Evolutionary conservation across 1,139 yeast species (phyloP).

Genomic region (Pichia norvegensis): DNA sequence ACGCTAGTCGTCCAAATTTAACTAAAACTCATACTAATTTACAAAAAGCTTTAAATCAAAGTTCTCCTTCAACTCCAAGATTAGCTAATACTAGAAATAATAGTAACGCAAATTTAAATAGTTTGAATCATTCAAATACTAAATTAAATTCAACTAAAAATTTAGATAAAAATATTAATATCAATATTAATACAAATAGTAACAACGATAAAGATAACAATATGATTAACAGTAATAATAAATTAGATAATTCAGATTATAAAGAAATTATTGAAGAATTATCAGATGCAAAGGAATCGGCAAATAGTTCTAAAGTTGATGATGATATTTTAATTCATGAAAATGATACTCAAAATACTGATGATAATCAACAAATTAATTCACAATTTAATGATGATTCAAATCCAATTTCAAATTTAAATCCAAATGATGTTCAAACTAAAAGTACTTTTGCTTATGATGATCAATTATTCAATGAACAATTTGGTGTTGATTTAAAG

Average conservation of each 20-base stretch:
- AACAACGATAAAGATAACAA: not conserved
- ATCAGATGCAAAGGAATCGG: conserved; percentile 26
- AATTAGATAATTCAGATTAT: conserved; percentile 2
- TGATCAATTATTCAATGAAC: conserved; percentile 29
- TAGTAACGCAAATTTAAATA: not conserved
- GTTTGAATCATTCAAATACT: not conserved
- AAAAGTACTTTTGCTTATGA: conserved; percentile 2
- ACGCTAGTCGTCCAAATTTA: conserved; percentile 18
- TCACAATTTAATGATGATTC: not conserved
- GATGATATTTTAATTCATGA: conserved; percentile 20
- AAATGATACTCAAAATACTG: conserved; percentile 12
- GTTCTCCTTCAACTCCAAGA: conserved; percentile 2
- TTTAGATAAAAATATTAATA: not conserved
- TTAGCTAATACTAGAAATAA: not conserved
- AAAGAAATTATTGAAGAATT: conserved; percentile 16
- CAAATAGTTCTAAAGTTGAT: conserved; percentile 29
- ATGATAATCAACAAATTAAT: conserved; percentile 7
- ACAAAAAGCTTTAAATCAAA: conserved; percentile 24
- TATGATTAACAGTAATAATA: not conserved
- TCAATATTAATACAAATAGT: not conserved
- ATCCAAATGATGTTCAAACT: conserved; percentile 2
- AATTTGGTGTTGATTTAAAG: conserved; percentile 42
- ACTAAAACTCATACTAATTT: conserved; percentile 28
- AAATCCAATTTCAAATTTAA: conserved; percentile 9
- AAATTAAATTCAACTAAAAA: not conserved